phyloP scores from a whole-genome alignment of 768 basidiomycete species.

The Leucosporidium creatinivorum region DNA sequence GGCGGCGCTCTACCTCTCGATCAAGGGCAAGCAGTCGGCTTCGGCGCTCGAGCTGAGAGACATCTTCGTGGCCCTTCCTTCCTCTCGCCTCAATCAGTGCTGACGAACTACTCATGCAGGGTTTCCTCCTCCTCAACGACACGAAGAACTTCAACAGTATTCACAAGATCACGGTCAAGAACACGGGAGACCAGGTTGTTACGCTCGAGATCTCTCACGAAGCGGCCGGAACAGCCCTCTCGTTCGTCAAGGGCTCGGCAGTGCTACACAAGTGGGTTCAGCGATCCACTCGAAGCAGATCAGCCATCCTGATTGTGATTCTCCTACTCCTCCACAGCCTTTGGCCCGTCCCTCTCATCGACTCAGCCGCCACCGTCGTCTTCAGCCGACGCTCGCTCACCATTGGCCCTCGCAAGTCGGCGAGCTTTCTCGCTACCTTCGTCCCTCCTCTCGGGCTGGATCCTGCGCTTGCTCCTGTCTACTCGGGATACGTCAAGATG shows the following conservation, averaged over 20 bases:
- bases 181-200: conserved; percentile 47
- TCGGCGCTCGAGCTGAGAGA: not conserved
- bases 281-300: not conserved
- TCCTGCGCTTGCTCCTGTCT: not conserved
- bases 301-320: no score
- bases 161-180: conserved; percentile 45
- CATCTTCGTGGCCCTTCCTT: not conserved
- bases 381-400: not conserved
- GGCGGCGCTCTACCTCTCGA: not conserved
- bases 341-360: not conserved
- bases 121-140: conserved; percentile 59
- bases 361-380: not conserved
- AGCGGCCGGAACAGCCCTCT: conserved; percentile 54
- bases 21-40: not conserved
- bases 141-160: conserved; percentile 51
- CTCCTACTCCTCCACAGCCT: not conserved
- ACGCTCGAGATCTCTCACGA: conserved; percentile 52
- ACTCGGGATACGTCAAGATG: not conserved
- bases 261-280: not conserved
- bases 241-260: conserved; percentile 39
- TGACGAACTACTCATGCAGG: conserved; percentile 45
- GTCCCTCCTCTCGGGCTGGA: not conserved
- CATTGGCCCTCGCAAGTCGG: not conserved
- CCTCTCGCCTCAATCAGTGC: conserved; percentile 19
- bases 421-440: not conserved